Percentiles rank a stretch among this genome's conserved stretches.
Evolutionary conservation across 345 rosid species (phyloP).

Genomic region (Chamaenerion angustifolium): DNA sequence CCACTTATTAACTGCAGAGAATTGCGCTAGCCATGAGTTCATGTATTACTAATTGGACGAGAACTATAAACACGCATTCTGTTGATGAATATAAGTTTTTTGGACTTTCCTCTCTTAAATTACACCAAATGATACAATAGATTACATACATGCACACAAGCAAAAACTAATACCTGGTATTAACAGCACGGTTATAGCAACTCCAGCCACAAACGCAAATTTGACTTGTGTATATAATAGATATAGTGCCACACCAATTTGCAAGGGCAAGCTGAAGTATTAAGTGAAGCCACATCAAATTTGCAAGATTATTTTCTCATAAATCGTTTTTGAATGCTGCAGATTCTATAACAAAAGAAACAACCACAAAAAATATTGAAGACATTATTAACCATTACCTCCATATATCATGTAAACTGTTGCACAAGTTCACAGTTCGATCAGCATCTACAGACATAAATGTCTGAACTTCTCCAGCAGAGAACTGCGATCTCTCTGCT

Average conservation of each 20-base stretch:
- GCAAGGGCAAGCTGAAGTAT: conserved; percentile 75
- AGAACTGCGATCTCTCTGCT: conserved; percentile 63
- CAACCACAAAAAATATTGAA: no score
- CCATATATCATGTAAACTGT: conserved; percentile 91
- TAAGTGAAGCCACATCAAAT: background rate
- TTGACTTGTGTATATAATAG: conserved; percentile 82
- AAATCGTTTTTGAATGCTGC: background rate
- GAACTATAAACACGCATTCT: no score
- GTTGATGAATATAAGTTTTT: no score
- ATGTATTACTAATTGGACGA: no score
- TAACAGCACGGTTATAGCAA: conserved; percentile 58
- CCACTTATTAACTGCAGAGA: conserved; percentile 72
- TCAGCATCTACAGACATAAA: conserved; percentile 97
- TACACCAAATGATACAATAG: no score
- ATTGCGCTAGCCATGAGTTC: no score
- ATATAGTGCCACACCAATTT: conserved; percentile 77
- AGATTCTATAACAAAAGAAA: no score
- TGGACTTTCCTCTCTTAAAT: no score
- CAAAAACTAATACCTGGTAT: conserved; percentile 51
- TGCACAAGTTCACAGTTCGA: conserved; percentile 68
- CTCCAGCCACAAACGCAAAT: conserved; percentile 77
- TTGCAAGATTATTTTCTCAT: background rate
- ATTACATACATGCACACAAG: conserved; percentile 4
- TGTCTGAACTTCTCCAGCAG: conserved; percentile 91
- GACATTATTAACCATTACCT: conserved; percentile 32